Evolutionary conservation across 2,329 filamentous ascomycete genomes (phyloP), one percentile per base, ranked within the genome.

Genomic region (Amauroascus verrucosus): DNA sequence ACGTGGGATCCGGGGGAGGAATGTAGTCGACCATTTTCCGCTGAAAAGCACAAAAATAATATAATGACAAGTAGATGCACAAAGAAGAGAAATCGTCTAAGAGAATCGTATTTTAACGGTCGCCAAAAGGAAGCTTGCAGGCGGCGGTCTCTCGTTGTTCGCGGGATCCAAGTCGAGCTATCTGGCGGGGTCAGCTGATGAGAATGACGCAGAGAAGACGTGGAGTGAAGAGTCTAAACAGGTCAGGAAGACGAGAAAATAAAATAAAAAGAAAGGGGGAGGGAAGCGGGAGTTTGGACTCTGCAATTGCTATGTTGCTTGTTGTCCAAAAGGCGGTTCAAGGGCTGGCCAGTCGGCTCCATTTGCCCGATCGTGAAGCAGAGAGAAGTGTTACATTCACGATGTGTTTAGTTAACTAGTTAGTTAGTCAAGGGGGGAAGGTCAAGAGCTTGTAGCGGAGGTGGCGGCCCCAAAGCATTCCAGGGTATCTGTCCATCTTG

Each of bases 21-120:
- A 81, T 76, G 52, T 74, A 67, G 60, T 78, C 73, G 62, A 78
- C 77, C 70, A 78, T 78, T 64, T 72, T 59, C 32, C 14, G n/a
- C 9, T n/a, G 3, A 22, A 2, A 41, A 51, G 7, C 18, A 43
- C 2, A 43, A 26, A 11, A 26, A 26, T n/a, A 24, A 24, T 9
- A 26, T 24, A 11, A 13, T n/a, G 8, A 44, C 8, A 9, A 28
- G n/a, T 43, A 43, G 4, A 26, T 40, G 20, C 4, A 5, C 6
- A 40, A 20, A 40, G 20, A 20, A 16, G 16, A 20, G 11, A n/a
- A 37, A 13, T 37, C 33, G 33, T n/a, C 7, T n/a, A 37, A n/a
- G n/a, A n/a, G n/a, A n/a, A n/a, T n/a, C n/a, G n/a, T n/a, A n/a
- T n/a, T n/a, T n/a, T n/a, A n/a, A n/a, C n/a, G n/a, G n/a, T n/a